Percentiles rank a stretch among this genome's conserved stretches.
Evolutionary conservation across 768 basidiomycete genomes (phyloP).

Genomic region (Auriscalpium microsporum): DNA sequence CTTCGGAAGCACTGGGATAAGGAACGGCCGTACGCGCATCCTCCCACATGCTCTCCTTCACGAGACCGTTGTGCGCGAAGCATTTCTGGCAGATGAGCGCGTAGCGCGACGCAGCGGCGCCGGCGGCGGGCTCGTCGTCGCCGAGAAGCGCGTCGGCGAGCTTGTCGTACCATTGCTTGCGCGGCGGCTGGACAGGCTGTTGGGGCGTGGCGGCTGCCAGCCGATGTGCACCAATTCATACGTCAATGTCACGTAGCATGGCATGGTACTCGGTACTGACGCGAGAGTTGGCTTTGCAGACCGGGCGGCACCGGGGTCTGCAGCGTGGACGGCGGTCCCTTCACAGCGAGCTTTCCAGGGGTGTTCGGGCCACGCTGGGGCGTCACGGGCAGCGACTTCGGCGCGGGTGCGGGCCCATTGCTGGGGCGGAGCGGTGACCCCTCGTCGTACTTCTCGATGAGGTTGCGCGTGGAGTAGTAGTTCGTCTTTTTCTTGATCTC

Average conservation of each 20-base stretch:
- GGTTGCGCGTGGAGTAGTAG: constrained; percentile 83
- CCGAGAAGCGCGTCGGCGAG: constrained; percentile 82
- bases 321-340: constrained; percentile 4
- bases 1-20: background rate
- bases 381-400: constrained; percentile 20
- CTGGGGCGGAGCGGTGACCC: constrained; percentile 31
- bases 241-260: background rate
- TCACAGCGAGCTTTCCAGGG: constrained; percentile 9
- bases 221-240: too few relatives aligned
- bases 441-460: constrained; percentile 88
- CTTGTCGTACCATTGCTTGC: constrained; percentile 81
- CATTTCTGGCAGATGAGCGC: constrained; percentile 87
- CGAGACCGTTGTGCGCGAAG: constrained; percentile 82
- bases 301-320: constrained; percentile 17
- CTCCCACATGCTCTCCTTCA: constrained; percentile 74
- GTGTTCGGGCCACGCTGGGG: constrained; percentile 19
- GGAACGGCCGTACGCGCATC: constrained; percentile 62
- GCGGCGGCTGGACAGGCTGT: constrained; percentile 40
- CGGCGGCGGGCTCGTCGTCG: constrained; percentile 51
- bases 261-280: constrained; percentile 20
- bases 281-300: constrained; percentile 30
- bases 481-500: constrained; percentile 98
- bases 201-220: constrained; percentile 23
- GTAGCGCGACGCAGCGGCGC: constrained; percentile 43
- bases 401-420: constrained; percentile 26